Conservation (phyloP, 2,329 filamentous ascomycete genomes). For the Gremmenia infestans region DNA sequence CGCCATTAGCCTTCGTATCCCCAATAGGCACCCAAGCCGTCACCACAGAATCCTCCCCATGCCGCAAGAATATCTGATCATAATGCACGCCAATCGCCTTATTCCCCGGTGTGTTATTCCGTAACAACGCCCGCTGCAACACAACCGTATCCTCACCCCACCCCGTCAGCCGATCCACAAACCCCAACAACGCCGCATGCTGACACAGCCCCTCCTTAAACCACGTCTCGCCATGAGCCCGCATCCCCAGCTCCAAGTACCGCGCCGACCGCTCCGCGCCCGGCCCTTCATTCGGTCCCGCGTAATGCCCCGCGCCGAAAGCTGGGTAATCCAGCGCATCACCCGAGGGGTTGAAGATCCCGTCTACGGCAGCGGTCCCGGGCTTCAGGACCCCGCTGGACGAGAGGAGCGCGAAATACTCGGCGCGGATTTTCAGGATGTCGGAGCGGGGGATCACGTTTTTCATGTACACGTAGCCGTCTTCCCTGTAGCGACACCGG, state of each 20-base stretch:
- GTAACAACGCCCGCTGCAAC: constrained; percentile 44
- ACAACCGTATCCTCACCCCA: constrained; percentile 51
- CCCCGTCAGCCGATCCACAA: constrained; percentile 46
- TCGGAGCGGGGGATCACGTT: constrained; percentile 47
- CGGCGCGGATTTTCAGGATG: constrained; percentile 45
- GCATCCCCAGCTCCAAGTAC: constrained; percentile 47
- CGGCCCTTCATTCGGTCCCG: constrained; percentile 39
- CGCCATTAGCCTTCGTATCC: constrained; percentile 47
- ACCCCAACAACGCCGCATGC: constrained; percentile 44
- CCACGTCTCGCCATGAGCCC: constrained; percentile 49
- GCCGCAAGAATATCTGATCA: constrained; percentile 47
- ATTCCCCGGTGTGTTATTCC: constrained; percentile 45
- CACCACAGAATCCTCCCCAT: constrained; percentile 43
- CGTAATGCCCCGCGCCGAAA: constrained; percentile 47
- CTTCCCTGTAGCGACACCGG: constrained; percentile 39
- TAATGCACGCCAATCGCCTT: constrained; percentile 50
- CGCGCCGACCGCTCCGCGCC: constrained; percentile 18
- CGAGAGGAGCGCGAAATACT: constrained; percentile 49
- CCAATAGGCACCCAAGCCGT: constrained; percentile 50
- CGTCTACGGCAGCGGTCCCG: constrained; percentile 45
- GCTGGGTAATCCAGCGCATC: constrained; percentile 38
- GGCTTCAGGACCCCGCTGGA: constrained; percentile 53
- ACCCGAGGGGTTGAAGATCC: constrained; percentile 46
- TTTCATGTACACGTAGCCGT: constrained; percentile 54
- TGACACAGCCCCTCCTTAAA: constrained; percentile 46